A percentile compares a stretch with the other conserved stretches of the same genome.
Evolutionary conservation across 257 asterid species (phyloP).

Genomic region (Capsicum rhomboideum): DNA sequence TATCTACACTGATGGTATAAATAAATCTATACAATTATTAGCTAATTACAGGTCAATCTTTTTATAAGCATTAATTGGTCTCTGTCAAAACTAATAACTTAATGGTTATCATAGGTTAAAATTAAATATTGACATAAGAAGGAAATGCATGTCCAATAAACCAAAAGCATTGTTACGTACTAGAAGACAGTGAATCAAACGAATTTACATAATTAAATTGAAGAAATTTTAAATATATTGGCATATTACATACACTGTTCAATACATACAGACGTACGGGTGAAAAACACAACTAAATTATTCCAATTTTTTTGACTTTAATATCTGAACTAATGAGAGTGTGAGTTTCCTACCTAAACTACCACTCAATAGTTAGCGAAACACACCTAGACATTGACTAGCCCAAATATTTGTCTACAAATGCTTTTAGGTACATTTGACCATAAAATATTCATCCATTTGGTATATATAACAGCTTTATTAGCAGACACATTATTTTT

Average conservation of each 20-base stretch:
- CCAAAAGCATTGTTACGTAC: neutral
- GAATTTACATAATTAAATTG: neutral
- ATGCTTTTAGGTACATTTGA: too few species aligned
- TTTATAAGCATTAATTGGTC: neutral
- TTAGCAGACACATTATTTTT: too few species aligned
- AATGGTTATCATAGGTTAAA: neutral
- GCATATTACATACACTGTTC: neutral
- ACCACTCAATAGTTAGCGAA: too few species aligned
- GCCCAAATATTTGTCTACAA: too few species aligned
- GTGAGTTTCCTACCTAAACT: too few species aligned
- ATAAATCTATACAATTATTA: neutral
- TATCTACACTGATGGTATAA: neutral
- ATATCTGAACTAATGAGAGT: too few species aligned
- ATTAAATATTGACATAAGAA: neutral
- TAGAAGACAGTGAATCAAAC: neutral
- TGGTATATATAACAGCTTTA: too few species aligned
- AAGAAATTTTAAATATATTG: neutral
- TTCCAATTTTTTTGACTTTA: too few species aligned
- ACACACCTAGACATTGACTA: too few species aligned
- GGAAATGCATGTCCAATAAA: neutral
- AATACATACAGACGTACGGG: neutral
- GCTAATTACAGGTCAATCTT: neutral
- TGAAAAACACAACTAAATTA: too few species aligned
- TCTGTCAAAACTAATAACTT: neutral
- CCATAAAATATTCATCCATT: too few species aligned